Conservation (phyloP, 306 rosid species). For the Prunus davidiana region DNA sequence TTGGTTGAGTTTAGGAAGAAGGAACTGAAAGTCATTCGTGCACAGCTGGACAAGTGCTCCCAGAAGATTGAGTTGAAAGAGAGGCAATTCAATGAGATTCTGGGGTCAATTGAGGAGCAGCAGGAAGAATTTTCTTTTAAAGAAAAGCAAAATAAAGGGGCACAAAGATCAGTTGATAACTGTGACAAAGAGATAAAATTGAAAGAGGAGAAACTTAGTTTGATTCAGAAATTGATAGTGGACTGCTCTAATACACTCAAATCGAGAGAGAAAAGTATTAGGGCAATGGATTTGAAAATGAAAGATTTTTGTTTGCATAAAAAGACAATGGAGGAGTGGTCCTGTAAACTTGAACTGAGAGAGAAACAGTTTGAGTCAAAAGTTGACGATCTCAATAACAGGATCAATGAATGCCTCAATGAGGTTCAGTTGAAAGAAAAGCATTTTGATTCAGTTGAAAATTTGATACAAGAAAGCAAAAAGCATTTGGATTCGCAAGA, state of each 20-base stretch:
- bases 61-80: background rate
- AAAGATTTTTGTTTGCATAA: background rate
- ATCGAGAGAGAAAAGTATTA: background rate
- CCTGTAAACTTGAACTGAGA: background rate
- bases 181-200: slow-evolving; percentile 17
- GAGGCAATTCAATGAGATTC: background rate
- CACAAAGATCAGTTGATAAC: slow-evolving; percentile 23
- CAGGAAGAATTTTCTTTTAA: slow-evolving; percentile 23
- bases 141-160: background rate
- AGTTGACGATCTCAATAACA: background rate
- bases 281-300: background rate
- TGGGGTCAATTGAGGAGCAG: background rate
- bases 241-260: slow-evolving; percentile 17
- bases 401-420: slow-evolving; percentile 5
- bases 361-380: background rate
- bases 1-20: background rate
- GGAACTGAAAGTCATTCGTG: background rate
- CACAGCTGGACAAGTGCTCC: background rate
- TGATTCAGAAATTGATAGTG: background rate
- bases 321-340: background rate
- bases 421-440: slow-evolving; percentile 25
- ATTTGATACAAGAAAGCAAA: slow-evolving; percentile 3
- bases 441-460: background rate
- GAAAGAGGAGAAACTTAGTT: background rate
- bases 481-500: background rate